These are phyloP conservation scores for Globisporangium iwayamae DNA, from an alignment of 352 stramenopile genomes.

Conservation along the genomic window DNA sequence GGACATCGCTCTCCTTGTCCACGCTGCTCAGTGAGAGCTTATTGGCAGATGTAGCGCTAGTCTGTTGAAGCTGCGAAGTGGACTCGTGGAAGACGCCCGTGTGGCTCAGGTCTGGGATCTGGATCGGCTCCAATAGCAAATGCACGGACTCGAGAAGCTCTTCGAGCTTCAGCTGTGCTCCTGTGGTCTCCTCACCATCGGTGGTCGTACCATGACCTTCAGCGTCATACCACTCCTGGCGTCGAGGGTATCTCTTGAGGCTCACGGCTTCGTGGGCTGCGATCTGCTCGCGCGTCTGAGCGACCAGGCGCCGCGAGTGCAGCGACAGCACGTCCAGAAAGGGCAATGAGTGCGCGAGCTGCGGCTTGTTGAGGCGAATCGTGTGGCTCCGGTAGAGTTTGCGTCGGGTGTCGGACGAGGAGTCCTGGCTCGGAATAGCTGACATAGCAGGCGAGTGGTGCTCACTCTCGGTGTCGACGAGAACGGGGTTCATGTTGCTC, in stretches of 20 bases:
- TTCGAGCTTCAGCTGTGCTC: slow-evolving; percentile 22
- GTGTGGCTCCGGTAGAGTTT: background rate
- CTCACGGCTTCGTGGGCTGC: slow-evolving; percentile 13
- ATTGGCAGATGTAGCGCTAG: background rate
- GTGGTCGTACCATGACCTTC: background rate
- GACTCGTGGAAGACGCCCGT: slow-evolving; percentile 37
- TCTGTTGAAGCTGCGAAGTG: slow-evolving; percentile 14
- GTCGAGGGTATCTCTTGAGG: slow-evolving; percentile 3
- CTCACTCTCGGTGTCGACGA: background rate
- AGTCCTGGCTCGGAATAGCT: background rate
- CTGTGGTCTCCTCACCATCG: slow-evolving; percentile 9
- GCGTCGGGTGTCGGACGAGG: background rate
- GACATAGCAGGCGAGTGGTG: background rate
- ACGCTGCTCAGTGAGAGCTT: slow-evolving; percentile 31
- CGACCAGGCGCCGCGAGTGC: slow-evolving; percentile 52
- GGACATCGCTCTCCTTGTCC: slow-evolving; percentile 36
- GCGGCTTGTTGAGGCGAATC: background rate
- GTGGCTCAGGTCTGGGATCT: slow-evolving; percentile 55
- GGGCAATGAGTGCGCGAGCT: slow-evolving; percentile 14
- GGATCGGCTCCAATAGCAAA: slow-evolving; percentile 57
- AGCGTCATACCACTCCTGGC: background rate
- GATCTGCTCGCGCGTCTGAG: slow-evolving; percentile 31
- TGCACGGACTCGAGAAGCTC: slow-evolving; percentile 36
- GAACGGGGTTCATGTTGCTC: background rate
- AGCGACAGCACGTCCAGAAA: slow-evolving; percentile 67